Percentiles rank a stretch among this genome's conserved stretches.
phyloP scores from a whole-genome alignment of 164 flowering plant species.

The Vitis amurensis region DNA sequence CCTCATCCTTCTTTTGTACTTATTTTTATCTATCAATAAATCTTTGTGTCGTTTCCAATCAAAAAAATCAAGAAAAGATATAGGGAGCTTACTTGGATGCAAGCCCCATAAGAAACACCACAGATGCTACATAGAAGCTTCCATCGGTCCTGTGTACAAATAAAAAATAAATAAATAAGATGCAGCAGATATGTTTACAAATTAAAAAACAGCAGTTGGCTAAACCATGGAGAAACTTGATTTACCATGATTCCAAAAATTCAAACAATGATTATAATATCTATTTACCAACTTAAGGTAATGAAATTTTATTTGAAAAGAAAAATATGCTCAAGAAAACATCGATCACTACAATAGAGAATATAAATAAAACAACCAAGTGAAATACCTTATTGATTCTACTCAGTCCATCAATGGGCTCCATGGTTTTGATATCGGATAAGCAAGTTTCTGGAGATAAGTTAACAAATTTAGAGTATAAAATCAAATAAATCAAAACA shows the following conservation, averaged over 20 bases:
- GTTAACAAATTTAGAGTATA: conserved; percentile 11
- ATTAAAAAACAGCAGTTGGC: too few species aligned
- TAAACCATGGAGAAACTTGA: too few species aligned
- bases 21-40: too few species aligned
- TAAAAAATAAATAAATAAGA: background rate
- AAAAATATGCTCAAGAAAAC: background rate
- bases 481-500: background rate
- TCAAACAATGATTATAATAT: too few species aligned
- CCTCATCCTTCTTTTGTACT: too few species aligned
- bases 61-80: too few species aligned
- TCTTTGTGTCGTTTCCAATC: too few species aligned
- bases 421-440: conserved; percentile 88
- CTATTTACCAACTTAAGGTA: too few species aligned
- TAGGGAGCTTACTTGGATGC: conserved; percentile 70
- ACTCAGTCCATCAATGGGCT: conserved; percentile 91
- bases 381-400: conserved; percentile 78
- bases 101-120: conserved; percentile 94
- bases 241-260: too few species aligned
- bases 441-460: conserved; percentile 81
- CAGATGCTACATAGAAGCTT: conserved; percentile 95
- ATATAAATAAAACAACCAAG: background rate
- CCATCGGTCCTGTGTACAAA: conserved; percentile 81
- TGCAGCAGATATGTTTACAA: too few species aligned
- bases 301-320: too few species aligned
- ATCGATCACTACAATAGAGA: background rate